Percentiles rank a stretch among this genome's conserved stretches.
Evolutionary conservation across 2,329 filamentous ascomycete species (phyloP).

Genomic region (Xylaria sp.): DNA sequence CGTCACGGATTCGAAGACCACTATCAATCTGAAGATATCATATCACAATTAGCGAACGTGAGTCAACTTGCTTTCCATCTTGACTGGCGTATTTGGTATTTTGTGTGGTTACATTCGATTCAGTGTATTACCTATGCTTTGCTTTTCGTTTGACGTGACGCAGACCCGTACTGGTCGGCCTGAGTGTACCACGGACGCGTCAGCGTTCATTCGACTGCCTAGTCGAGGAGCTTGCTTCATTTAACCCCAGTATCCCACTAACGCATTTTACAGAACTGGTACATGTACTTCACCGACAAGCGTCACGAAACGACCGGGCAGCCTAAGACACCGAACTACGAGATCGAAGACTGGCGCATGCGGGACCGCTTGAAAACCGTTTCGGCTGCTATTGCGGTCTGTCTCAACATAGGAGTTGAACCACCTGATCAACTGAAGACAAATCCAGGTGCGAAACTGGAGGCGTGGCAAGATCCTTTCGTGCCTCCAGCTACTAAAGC

Average conservation of each 20-base stretch:
- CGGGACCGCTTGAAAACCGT: conserved; percentile 95
- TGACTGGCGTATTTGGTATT: neutral
- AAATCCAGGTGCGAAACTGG: conserved; percentile 87
- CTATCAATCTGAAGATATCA: conserved; percentile 88
- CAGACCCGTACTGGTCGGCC: neutral
- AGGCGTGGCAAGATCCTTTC: conserved; percentile 96
- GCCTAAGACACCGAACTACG: conserved; percentile 69
- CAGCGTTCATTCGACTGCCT: neutral
- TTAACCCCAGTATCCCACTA: conserved; percentile 12
- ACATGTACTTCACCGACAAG: conserved; percentile 99
- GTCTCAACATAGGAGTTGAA: conserved; percentile 96
- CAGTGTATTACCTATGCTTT: neutral
- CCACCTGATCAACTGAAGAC: conserved; percentile 97
- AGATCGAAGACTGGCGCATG: conserved; percentile 95
- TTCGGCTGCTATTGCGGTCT: conserved; percentile 90
- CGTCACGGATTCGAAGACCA: conserved; percentile 93
- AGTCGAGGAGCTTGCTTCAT: neutral
- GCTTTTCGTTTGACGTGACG: neutral
- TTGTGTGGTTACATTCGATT: neutral
- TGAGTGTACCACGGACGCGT: neutral
- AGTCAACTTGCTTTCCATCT: conserved; percentile 44
- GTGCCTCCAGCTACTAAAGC: conserved; percentile 80
- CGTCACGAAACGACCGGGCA: conserved; percentile 93
- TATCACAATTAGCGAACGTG: conserved; percentile 81
- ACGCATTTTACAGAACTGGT: conserved; percentile 76